These are phyloP conservation scores for Pseudohalonectria lignicola DNA, from an alignment of 2,329 filamentous ascomycete genomes.

Conservation along the genomic window DNA sequence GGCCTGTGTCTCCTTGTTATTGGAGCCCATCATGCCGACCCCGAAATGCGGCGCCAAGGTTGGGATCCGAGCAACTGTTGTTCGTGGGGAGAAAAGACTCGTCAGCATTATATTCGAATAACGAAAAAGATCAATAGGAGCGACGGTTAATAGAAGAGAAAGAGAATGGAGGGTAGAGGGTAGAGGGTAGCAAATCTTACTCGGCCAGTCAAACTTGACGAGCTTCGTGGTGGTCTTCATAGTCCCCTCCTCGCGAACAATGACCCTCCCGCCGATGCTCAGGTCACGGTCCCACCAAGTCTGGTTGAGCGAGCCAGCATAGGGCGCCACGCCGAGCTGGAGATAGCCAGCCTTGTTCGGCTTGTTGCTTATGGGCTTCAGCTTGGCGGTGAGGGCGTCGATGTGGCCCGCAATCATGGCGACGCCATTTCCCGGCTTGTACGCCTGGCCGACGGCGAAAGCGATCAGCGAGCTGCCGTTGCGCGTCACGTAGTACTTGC, in stretches of 20 bases:
- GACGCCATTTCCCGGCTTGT: conserved; percentile 23
- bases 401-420: conserved; percentile 70
- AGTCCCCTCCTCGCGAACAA: conserved; percentile 61
- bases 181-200: conserved; percentile 22
- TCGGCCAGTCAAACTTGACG: conserved; percentile 89
- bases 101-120: too few species aligned
- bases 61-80: conserved; percentile 66
- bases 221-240: conserved; percentile 73
- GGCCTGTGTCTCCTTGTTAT: conserved; percentile 86
- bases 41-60: conserved; percentile 94
- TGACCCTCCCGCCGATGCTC: conserved; percentile 77
- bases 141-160: neutral
- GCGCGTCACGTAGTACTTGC: conserved; percentile 24
- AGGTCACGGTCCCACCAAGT: conserved; percentile 99
- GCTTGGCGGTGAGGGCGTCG: conserved; percentile 77
- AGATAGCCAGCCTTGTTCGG: conserved; percentile 76
- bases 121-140: conserved; percentile 6
- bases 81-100: too few species aligned
- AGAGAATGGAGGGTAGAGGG: neutral
- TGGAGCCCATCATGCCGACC: conserved; percentile 51
- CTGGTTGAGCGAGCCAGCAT: conserved; percentile 73
- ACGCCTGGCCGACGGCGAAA: conserved; percentile 22
- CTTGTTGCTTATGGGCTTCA: conserved; percentile 85
- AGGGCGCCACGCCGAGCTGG: conserved; percentile 85
- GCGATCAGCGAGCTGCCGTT: conserved; percentile 24